Evolutionary conservation across 2,329 filamentous ascomycete genomes (phyloP), one percentile per base, ranked within the genome.

Genomic region (Byssoonygena ceratinophila): DNA sequence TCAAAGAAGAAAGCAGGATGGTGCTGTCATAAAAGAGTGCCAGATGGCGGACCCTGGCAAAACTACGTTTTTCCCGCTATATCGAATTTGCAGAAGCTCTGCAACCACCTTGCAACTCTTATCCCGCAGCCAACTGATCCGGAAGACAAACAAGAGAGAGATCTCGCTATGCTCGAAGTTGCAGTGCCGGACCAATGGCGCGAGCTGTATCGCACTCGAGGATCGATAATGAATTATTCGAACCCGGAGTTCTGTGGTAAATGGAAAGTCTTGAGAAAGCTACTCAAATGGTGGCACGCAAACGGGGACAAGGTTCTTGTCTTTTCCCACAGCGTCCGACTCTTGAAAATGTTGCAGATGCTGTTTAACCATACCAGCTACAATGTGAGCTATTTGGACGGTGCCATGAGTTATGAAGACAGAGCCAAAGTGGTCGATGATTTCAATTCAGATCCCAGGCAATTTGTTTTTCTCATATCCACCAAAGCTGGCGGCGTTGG

Each of bases 401-500:
- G 92, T 0, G 80, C 81, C 8, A 82, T 97, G 72, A 79, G 74
- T 31, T 90, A 92, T 60, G 85, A 89, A 50, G 89, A 94, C 52
- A 83, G 92, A 8, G 83, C 90, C 57, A 80, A 79, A 43, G 80
- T 81, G 0, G 92, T 98, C 0, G 85, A 94, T 63, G 84, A 88
- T 45, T 98, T 95, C 77, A 98, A 98, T 66, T 80, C 85, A 0
- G 84, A 95, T 62, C 81, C 88, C 0, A 77, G 76, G 3, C 87
- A 92, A 62, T 98, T 98, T 62, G 89, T 96, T 4, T 98, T 98
- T 61, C 75, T 98, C 18, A 96, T 98, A 61, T 94, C 87, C 20
- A 96, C 92, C 5, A 87, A 85, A 63, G 90, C 92, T 2, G 92
- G 92, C 22, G 92, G 92, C 3, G 85, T 96, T 0, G 92, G 92